Percentiles rank a stretch among this genome's conserved stretches.
Conservation (phyloP, 345 rosid genomes). For the Acer yangbiense region DNA sequence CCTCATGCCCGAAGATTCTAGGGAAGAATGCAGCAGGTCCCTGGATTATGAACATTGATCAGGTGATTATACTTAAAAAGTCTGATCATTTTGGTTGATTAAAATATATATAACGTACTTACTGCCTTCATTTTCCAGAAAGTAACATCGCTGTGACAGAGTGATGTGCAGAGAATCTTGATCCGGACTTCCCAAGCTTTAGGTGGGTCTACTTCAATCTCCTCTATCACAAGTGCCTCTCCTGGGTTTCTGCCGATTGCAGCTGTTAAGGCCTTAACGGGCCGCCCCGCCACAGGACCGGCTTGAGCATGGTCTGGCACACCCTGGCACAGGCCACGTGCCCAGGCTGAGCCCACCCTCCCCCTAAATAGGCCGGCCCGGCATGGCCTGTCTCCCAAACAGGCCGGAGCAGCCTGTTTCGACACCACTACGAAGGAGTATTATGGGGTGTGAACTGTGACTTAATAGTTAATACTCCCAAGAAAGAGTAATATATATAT, state of each 20-base stretch:
- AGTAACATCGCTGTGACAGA: slow-evolving; percentile 63
- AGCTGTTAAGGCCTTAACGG: slow-evolving; percentile 32
- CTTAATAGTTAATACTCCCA: too few relatives aligned
- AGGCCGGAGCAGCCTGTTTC: too few relatives aligned
- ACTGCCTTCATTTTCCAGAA: slow-evolving; percentile 51
- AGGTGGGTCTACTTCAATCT: slow-evolving; percentile 74
- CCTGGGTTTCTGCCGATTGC: slow-evolving; percentile 59
- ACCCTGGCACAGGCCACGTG: too few relatives aligned
- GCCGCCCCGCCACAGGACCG: too few relatives aligned
- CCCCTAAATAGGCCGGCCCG: too few relatives aligned
- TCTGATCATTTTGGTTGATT: neutral
- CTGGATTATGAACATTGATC: slow-evolving; percentile 24
- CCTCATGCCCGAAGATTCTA: slow-evolving; percentile 76
- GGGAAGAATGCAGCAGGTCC: slow-evolving; percentile 51
- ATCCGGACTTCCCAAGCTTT: slow-evolving; percentile 69
- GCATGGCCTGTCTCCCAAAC: too few relatives aligned
- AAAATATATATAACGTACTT: slow-evolving; percentile 7
- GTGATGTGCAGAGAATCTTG: slow-evolving; percentile 68
- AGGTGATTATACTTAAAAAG: neutral
- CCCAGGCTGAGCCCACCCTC: too few relatives aligned
- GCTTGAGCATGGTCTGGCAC: too few relatives aligned
- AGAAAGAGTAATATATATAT: too few relatives aligned
- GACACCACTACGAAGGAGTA: too few relatives aligned
- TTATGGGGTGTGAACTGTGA: too few relatives aligned
- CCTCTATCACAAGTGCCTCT: slow-evolving; percentile 56